phyloP scores from a whole-genome alignment of 2,329 filamentous ascomycete species.

The Metarhizium anisopliae region DNA sequence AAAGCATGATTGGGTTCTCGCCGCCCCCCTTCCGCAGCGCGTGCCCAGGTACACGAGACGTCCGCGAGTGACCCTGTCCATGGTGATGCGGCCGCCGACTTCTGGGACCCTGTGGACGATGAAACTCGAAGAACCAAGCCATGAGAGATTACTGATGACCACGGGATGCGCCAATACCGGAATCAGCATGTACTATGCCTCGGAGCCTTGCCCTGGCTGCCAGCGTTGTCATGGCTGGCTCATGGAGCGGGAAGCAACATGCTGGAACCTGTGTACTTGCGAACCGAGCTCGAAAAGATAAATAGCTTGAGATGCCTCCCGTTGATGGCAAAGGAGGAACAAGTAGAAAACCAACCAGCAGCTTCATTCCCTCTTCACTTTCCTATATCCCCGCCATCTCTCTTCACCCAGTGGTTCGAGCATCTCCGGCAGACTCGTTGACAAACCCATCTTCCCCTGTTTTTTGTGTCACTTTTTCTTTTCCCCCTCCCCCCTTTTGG shows the following conservation, averaged over 20 bases:
- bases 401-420: neutral
- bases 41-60: neutral
- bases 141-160: too few species aligned
- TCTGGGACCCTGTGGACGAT: neutral
- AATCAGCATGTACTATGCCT: too few species aligned
- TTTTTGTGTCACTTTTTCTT: neutral
- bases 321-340: neutral
- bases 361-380: neutral
- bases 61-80: neutral
- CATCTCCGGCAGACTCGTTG: neutral
- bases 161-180: neutral
- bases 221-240: too few species aligned
- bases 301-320: neutral
- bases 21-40: too few species aligned
- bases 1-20: too few species aligned
- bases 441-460: neutral
- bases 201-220: too few species aligned
- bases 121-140: neutral
- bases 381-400: neutral
- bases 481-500: neutral
- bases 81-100: neutral
- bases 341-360: neutral
- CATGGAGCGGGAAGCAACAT: neutral
- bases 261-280: neutral
- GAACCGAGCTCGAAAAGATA: neutral